These are phyloP conservation scores for Alternaria hordeiaustralica DNA, from an alignment of 2,329 filamentous ascomycete species.

Conservation along the genomic window DNA sequence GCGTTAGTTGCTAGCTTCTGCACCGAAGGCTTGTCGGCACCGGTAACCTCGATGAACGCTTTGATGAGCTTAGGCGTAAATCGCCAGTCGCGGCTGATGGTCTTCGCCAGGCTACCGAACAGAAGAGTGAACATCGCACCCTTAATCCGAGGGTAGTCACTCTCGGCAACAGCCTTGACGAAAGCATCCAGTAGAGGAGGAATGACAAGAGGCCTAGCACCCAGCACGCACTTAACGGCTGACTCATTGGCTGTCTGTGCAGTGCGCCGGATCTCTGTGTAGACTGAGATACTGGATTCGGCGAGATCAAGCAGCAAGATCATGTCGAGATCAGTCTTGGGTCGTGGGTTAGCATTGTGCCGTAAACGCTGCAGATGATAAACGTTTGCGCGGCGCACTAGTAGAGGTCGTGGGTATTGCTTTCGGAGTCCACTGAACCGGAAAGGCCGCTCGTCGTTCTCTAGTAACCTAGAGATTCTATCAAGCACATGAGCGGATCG, in stretches of 20 bases:
- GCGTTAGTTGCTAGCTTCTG: slow-evolving; percentile 85
- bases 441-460: slow-evolving; percentile 87
- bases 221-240: slow-evolving; percentile 88
- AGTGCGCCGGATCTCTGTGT: slow-evolving; percentile 93
- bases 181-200: slow-evolving; percentile 83
- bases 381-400: slow-evolving; percentile 89
- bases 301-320: slow-evolving; percentile 83
- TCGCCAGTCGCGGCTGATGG: slow-evolving; percentile 89
- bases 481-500: slow-evolving; percentile 92
- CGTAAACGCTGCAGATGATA: slow-evolving; percentile 94
- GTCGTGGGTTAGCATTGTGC: slow-evolving; percentile 87
- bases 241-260: slow-evolving; percentile 93
- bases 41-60: slow-evolving; percentile 86
- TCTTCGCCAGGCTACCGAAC: slow-evolving; percentile 87
- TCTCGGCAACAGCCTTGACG: slow-evolving; percentile 76
- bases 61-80: slow-evolving; percentile 90
- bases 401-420: slow-evolving; percentile 87
- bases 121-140: slow-evolving; percentile 90
- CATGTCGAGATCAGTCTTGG: slow-evolving; percentile 90
- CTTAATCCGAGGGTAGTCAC: slow-evolving; percentile 91
- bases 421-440: slow-evolving; percentile 94
- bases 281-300: slow-evolving; percentile 86
- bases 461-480: slow-evolving; percentile 81
- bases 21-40: slow-evolving; percentile 91
- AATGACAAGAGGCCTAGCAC: slow-evolving; percentile 86